Evolutionary conservation across 495 filamentous ascomycete species (phyloP), one percentile per base, ranked within the genome.

Genomic region (Lophiostoma macrostomum): DNA sequence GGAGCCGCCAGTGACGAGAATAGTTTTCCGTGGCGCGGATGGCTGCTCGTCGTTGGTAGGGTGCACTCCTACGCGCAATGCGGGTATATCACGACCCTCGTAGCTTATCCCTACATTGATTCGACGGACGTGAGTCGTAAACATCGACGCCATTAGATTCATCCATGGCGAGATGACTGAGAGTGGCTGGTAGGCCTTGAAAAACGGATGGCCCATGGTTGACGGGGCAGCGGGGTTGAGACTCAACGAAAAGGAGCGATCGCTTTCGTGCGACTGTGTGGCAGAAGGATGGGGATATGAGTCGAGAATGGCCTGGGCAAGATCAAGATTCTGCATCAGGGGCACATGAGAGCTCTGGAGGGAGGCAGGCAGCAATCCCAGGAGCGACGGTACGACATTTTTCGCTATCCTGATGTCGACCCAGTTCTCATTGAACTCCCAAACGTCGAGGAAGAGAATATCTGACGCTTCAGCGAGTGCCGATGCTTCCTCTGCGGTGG

Each of bases 81-180:
- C 91, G 23, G 78, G 77, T 34, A 98, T 95, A 50, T 89, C 84
- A 30, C 91, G 85, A 2, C 88, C 88, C 71, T 96, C 89, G 64
- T 86, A 89, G 3, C 87, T 87, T 11, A 81, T 70, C 18, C 93
- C 93, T 29, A 97, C 81, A 48, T 70, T 88, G 43, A 84, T 81
- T 58, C 90, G 75, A 28, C 77, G 74, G 23, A 87, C 84, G 48
- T 90, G 83, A 0, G 82, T 81, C 0, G 90, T 82, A 63, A 96
- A 97, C 77, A 98, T 85, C 19, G 89, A 89, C 16, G 85, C 79
- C 58, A 96, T 79, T 24, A 96, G 73, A 24, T 80, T 82, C 89
- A 97, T 90, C 93, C 93, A 98, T 31, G 84, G 85, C 1, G 71
- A 64, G 60, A 93, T 85, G 27, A 93, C 86, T 4, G 83, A 80